Base-by-base conservation (phyloP, 2,329 filamentous ascomycete genomes). In the Plenodomus tracheiphilus region DNA sequence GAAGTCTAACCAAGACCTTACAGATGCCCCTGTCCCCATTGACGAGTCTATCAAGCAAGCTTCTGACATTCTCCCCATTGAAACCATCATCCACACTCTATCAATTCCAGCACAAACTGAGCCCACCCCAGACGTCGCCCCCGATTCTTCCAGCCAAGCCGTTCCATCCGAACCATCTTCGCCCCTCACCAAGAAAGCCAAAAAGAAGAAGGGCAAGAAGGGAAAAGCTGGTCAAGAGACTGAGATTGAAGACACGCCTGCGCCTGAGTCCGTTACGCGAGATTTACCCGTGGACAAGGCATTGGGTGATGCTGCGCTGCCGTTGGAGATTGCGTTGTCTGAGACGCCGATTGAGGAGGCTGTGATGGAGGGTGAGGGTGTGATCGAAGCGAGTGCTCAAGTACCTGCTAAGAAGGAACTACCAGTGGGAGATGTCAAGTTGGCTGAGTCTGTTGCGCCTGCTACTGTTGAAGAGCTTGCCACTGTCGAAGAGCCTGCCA, bases 181-280 rank as follows among this genome's bases (percentile, higher is more conserved):
- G 8, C 45, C 52, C n/a, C 35, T 46, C 13, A 54, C 54, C 7
- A 58, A 57, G 44, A 56, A 55, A 44, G 28, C 43, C 21, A 52
- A 59, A 35, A 61, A 62, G 42, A 59, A 59, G 50, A 59, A 62
- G 39, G 54, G 40, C 7, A 61, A 61, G 41, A 59, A 59, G 30
- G 51, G 19, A 4, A 53, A 55, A 17, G 38, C 47, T 36, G 32
- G 13, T n/a, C 40, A 50, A 32, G 49, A 50, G 4, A 28, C 21
- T 19, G 47, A 50, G 15, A 15, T 28, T n/a, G 42, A 55, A 16
- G 19, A 38, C 13, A 13, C 4, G 10, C 28, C 35, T 18, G 18
- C 40, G 9, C 17, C 6, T 18, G 39, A 41, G 1, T 6, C 17
- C 9, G 13, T n/a, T 16, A 3, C 35, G 1, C 22, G 47, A 1